Conservation (phyloP, 2,329 filamentous ascomycete species). For the Aspergillus bombycis region DNA sequence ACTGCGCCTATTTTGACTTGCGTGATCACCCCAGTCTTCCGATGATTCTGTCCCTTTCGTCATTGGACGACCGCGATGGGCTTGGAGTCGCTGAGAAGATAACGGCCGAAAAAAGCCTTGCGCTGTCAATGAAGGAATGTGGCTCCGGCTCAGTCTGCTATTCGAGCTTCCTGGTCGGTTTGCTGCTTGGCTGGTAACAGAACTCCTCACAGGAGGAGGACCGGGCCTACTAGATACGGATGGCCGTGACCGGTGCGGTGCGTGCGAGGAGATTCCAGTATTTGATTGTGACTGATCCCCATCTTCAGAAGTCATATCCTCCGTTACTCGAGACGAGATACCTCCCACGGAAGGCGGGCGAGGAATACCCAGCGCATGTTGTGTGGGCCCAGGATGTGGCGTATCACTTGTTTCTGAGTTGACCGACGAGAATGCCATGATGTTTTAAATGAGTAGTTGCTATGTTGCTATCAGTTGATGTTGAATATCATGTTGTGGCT, state of each 20-base stretch:
- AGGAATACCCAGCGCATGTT: constrained; percentile 56
- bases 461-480: constrained; percentile 15
- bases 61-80: constrained; percentile 68
- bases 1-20: constrained; percentile 60
- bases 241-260: constrained; percentile 57
- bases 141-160: constrained; percentile 76
- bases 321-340: constrained; percentile 75
- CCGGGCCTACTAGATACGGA: constrained; percentile 61
- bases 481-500: constrained; percentile 28
- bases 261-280: constrained; percentile 52
- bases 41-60: constrained; percentile 40
- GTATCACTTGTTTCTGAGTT: constrained; percentile 47
- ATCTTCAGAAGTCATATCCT: constrained; percentile 54
- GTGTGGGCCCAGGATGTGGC: constrained; percentile 40
- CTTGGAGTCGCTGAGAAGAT: constrained; percentile 93
- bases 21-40: constrained; percentile 50
- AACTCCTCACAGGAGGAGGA: constrained; percentile 44
- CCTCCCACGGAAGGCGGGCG: constrained; percentile 44
- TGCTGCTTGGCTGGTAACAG: constrained; percentile 44
- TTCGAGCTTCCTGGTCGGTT: constrained; percentile 59
- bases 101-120: constrained; percentile 95
- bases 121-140: constrained; percentile 85
- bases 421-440: constrained; percentile 29
- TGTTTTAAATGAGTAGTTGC: constrained; percentile 11
- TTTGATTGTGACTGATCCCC: constrained; percentile 46